Percentiles rank a stretch among this genome's conserved stretches.
Evolutionary conservation across 1,284 basidiomycete genomes (phyloP).

Genomic region (Apiotrichum sp.): DNA sequence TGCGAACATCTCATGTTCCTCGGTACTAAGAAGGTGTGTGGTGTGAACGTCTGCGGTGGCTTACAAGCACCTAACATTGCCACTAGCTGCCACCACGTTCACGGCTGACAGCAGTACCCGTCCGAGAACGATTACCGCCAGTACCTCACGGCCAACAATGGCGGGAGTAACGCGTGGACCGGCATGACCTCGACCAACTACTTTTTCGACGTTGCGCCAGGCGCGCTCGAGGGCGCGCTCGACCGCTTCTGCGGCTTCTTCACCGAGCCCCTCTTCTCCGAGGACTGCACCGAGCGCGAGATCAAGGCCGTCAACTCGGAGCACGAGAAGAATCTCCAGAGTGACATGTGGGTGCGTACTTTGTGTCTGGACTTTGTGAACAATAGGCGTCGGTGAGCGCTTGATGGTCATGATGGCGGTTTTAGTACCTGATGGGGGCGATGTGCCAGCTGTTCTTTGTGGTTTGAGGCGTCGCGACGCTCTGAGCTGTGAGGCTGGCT

Average conservation of each 20-base stretch:
- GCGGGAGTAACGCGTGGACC: conserved; percentile 89
- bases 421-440: too few species aligned
- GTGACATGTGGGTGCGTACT: conserved; percentile 67
- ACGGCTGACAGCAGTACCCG: too few species aligned
- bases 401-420: too few species aligned
- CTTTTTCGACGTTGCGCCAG: conserved; percentile 78
- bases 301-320: conserved; percentile 97
- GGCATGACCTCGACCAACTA: conserved; percentile 84
- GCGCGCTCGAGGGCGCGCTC: conserved; percentile 76
- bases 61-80: background rate
- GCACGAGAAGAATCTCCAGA: conserved; percentile 95
- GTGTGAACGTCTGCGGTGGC: background rate
- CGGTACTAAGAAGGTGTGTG: conserved; percentile 48
- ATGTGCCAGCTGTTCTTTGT: too few species aligned
- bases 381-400: too few species aligned
- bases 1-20: conserved; percentile 91
- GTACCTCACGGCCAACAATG: conserved; percentile 86
- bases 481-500: too few species aligned
- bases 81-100: too few species aligned
- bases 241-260: conserved; percentile 91
- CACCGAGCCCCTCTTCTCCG: conserved; percentile 80
- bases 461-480: too few species aligned
- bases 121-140: conserved; percentile 88
- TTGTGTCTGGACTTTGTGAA: background rate
- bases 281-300: conserved; percentile 85